Percentiles rank a stretch among this genome's conserved stretches.
Evolutionary conservation across 169 alveolate genomes (phyloP).

Genomic region (Eimeria praecox): DNA sequence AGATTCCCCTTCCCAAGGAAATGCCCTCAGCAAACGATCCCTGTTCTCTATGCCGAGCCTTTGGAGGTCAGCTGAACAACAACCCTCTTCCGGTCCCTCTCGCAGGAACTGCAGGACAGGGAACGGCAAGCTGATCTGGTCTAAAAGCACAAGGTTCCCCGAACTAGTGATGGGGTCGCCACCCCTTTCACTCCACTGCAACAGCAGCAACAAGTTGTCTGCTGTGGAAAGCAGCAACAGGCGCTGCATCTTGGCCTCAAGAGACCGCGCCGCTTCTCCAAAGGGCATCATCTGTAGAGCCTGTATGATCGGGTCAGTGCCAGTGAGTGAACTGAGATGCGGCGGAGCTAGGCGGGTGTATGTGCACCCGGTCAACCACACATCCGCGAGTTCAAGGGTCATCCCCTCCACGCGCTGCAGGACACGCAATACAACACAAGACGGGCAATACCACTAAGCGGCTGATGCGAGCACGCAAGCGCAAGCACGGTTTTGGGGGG

Average conservation of each 20-base stretch:
- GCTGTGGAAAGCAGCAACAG: slow-evolving; percentile 76
- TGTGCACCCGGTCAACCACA: slow-evolving; percentile 78
- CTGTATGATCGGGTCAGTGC: slow-evolving; percentile 49
- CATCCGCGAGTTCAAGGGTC: slow-evolving; percentile 37
- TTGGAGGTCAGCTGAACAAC: no score
- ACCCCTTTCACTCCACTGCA: slow-evolving; percentile 61
- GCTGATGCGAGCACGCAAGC: background rate
- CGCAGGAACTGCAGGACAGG: slow-evolving; percentile 50
- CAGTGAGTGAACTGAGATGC: slow-evolving; percentile 28
- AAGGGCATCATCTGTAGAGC: slow-evolving; percentile 48
- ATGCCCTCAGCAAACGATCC: background rate
- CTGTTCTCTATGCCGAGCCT: background rate
- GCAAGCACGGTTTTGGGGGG: background rate
- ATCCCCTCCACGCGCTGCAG: slow-evolving; percentile 41
- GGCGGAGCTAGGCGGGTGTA: slow-evolving; percentile 73
- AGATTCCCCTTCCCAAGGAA: slow-evolving; percentile 38
- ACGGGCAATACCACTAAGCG: background rate
- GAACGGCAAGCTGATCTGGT: slow-evolving; percentile 28
- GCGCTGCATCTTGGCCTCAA: slow-evolving; percentile 69
- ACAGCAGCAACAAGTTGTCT: slow-evolving; percentile 32
- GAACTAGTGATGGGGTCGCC: background rate
- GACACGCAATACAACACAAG: background rate
- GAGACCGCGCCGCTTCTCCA: slow-evolving; percentile 23
- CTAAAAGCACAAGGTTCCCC: slow-evolving; percentile 57
- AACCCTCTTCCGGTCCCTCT: background rate